Base-by-base conservation (phyloP, 2,329 filamentous ascomycete genomes). In the Colletotrichum sp. region DNA sequence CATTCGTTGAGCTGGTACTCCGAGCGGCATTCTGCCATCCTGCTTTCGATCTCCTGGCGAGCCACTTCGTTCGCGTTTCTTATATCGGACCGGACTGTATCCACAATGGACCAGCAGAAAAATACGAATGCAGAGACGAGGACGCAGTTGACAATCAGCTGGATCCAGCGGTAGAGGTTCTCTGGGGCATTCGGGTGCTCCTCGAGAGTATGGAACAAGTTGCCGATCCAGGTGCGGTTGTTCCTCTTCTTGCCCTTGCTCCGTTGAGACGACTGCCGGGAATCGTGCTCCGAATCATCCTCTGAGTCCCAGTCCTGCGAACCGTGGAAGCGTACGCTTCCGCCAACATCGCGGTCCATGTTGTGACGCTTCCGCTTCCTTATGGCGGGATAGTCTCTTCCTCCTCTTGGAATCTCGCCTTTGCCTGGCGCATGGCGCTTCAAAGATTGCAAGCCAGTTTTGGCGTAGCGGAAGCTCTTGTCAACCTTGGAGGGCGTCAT, bases 1-100 rank as follows among this genome's bases (percentile, higher is more conserved):
- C 97, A 99, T 48, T 89, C 88, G 81, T 99, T 99, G 64, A 92
- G 89, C 3, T 89, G 87, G 83, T 94, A 99, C 78, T 96, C 89
- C 52, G 91, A 90, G 4, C 91, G 90, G 83, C 97, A 99, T 8
- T 89, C 87, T 2, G 91, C 89, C 83, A 97, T 97, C 78, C 95
- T 92, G 13, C 91, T 90, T 76, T 96, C 85, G 27, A 97, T 91
- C 16, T 92, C 90, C 3, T 91, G 88, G n/a, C 92, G 91, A 15
- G 92, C 93, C 71, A 92, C 91, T 60, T 93, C 89, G 12, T 93
- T 92, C 44, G 94, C 94, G 68, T 93, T 91, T 76, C 92, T 88
- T 39, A 98, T 93, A 82, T 98, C 96, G 28, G 90, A 89, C 16
- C 93, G 92, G 68, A 97, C 92, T 11, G 94, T 93, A 16, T 89